These are phyloP conservation scores for Apiotrichum mycotoxinovorans DNA, from an alignment of 1,284 basidiomycete species.

Conservation along the genomic window DNA sequence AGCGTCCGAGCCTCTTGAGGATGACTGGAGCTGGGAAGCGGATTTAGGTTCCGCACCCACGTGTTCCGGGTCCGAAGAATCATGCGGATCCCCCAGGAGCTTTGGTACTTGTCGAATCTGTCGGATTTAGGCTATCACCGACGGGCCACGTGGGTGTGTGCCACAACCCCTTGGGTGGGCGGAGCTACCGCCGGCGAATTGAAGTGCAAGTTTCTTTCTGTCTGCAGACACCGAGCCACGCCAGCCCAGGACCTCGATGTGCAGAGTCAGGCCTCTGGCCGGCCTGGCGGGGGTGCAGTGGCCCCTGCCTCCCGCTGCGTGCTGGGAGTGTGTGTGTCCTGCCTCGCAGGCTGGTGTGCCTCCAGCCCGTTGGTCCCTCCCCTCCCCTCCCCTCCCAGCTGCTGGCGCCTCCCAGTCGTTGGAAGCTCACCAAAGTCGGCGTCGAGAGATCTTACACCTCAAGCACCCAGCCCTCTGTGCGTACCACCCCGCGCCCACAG, in stretches of 20 bases:
- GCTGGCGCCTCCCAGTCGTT: no score
- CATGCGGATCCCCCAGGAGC: background rate
- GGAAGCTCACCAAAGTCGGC: background rate
- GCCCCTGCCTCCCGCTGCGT: no score
- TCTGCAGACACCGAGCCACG: background rate
- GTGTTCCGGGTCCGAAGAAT: background rate
- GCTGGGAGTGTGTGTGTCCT: no score
- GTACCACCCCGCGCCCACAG: background rate
- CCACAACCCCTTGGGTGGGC: background rate
- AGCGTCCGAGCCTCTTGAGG: background rate
- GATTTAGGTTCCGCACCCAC: background rate
- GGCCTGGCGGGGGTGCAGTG: no score
- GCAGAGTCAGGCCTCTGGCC: no score
- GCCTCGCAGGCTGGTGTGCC: background rate
- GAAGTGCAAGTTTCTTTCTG: background rate
- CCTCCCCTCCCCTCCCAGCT: no score
- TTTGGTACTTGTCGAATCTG: background rate
- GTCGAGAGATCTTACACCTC: background rate
- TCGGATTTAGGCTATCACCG: background rate
- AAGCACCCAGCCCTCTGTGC: slow-evolving; percentile 6
- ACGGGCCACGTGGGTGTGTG: background rate
- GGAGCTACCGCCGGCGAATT: background rate
- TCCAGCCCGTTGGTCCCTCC: background rate
- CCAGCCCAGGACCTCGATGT: background rate
- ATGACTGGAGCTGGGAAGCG: no score